phyloP scores from a whole-genome alignment of 176 grass and related monocot species.

The Avena insularis region DNA sequence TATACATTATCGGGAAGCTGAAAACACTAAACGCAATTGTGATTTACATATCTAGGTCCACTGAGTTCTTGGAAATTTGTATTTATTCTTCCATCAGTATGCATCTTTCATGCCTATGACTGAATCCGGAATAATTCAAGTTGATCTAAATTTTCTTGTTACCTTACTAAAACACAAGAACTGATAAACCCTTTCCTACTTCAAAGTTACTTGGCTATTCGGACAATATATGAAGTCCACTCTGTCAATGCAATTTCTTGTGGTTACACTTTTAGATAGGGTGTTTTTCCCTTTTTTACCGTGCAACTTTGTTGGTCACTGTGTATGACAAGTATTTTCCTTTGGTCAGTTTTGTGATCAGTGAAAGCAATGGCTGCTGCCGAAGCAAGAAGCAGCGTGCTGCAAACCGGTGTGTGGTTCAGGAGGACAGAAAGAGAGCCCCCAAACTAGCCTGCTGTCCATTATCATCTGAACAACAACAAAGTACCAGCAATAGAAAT shows the following conservation, averaged over 20 bases:
- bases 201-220: not conserved
- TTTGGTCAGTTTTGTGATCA: slow-evolving; percentile 19
- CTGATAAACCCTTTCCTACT: not conserved
- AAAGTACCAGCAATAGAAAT: slow-evolving; percentile 44
- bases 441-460: slow-evolving; percentile 77
- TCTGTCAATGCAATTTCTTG: not conserved
- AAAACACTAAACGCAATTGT: not conserved
- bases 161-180: not conserved
- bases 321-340: slow-evolving; percentile 2
- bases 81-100: not conserved
- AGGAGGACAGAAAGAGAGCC: slow-evolving; percentile 95
- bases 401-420: slow-evolving; percentile 81
- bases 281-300: not conserved
- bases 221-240: not conserved
- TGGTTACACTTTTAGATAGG: not conserved
- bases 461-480: slow-evolving; percentile 54
- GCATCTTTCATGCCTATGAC: not conserved
- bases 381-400: slow-evolving; percentile 93
- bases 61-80: not conserved
- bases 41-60: not conserved
- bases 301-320: not conserved
- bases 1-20: not conserved
- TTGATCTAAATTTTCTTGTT: not conserved
- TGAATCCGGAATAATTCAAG: not conserved
- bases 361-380: slow-evolving; percentile 77